phyloP scores from a whole-genome alignment of 371 early-diverging fungal genomes.

The Rhizomucor miehei region DNA sequence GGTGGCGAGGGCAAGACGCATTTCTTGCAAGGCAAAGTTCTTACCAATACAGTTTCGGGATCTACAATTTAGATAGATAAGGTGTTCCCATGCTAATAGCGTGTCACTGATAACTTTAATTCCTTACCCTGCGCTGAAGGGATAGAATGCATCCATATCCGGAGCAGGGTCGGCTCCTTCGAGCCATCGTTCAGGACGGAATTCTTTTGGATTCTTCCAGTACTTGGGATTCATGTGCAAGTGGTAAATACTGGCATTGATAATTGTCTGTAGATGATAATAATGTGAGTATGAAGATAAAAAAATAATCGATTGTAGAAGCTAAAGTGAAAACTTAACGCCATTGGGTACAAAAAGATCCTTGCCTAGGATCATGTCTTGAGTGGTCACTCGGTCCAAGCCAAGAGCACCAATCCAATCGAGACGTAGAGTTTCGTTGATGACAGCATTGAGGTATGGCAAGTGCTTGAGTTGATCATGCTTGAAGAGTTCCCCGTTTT shows the following conservation, averaged over 20 bases:
- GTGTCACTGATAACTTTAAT: not conserved
- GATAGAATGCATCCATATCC: slow-evolving; percentile 31
- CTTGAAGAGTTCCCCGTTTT: slow-evolving; percentile 12
- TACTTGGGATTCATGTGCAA: slow-evolving; percentile 20
- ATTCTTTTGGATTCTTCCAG: slow-evolving; percentile 20
- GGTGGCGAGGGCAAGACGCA: slow-evolving; percentile 35
- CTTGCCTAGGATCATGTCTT: slow-evolving; percentile 14
- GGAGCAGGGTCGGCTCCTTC: slow-evolving; percentile 1
- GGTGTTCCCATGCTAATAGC: not conserved
- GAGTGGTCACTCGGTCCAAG: slow-evolving; percentile 14
- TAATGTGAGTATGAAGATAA: too few species aligned
- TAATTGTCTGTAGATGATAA: slow-evolving; percentile 2
- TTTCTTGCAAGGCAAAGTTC: slow-evolving; percentile 47
- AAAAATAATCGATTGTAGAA: too few species aligned
- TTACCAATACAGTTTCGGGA: slow-evolving; percentile 52
- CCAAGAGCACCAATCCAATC: slow-evolving; percentile 24
- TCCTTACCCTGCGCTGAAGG: slow-evolving; percentile 43
- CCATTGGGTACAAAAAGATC: slow-evolving; percentile 16
- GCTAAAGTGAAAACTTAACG: slow-evolving; percentile 1
- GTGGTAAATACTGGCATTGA: slow-evolving; percentile 11
- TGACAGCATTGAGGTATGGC: slow-evolving; percentile 34
- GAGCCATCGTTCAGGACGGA: slow-evolving; percentile 37
- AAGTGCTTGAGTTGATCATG: slow-evolving; percentile 33
- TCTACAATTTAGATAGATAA: slow-evolving; percentile 10
- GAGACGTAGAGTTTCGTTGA: slow-evolving; percentile 36